Evolutionary conservation across 2,329 filamentous ascomycete genomes (phyloP).

Genomic region (Trichocomaceae sp.): DNA sequence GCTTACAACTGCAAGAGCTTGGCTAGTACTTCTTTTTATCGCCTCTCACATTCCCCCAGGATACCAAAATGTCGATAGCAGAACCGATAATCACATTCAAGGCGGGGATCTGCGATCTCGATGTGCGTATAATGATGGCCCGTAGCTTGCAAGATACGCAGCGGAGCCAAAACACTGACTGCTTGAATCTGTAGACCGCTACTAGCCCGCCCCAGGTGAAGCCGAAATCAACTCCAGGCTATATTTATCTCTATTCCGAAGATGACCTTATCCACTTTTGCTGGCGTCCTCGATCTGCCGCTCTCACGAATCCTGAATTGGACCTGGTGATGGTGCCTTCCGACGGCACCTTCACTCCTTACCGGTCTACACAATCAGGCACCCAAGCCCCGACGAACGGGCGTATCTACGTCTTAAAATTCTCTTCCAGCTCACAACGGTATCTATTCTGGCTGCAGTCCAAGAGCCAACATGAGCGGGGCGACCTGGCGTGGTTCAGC

Average conservation of each 20-base stretch:
- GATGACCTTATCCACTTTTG: conserved; percentile 96
- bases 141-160: not conserved
- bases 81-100: conserved; percentile 90
- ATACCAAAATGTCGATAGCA: conserved; percentile 63
- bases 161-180: conserved; percentile 8
- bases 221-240: conserved; percentile 66
- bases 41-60: not conserved
- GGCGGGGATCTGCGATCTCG: conserved; percentile 79
- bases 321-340: conserved; percentile 91
- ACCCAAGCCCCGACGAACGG: conserved; percentile 68
- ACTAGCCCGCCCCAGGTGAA: conserved; percentile 64
- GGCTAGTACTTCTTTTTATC: not conserved
- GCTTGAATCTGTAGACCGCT: conserved; percentile 37
- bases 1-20: not conserved
- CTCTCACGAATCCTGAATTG: conserved; percentile 67
- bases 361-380: conserved; percentile 56
- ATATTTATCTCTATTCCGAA: conserved; percentile 86
- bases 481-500: conserved; percentile 74
- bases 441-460: conserved; percentile 97
- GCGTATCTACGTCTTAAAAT: conserved; percentile 88
- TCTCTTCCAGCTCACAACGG: conserved; percentile 82
- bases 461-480: conserved; percentile 65
- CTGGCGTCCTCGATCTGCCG: conserved; percentile 75
- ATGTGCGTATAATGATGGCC: conserved; percentile 52
- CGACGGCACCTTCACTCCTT: conserved; percentile 81